phyloP scores from a whole-genome alignment of 768 basidiomycete genomes.

The Naganishia antarctica region DNA sequence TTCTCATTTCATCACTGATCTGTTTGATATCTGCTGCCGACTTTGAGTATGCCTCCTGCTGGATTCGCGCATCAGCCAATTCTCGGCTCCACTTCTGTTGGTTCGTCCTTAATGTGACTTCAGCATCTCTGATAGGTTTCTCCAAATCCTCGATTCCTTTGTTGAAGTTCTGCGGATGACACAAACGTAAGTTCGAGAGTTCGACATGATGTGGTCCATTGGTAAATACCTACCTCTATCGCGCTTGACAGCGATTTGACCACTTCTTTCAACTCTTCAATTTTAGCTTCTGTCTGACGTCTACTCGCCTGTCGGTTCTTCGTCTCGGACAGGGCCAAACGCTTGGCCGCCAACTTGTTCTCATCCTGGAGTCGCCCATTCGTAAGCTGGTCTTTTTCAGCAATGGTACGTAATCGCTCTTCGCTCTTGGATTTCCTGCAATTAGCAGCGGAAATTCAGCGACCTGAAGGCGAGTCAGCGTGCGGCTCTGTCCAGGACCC shows the following conservation, averaged over 20 bases:
- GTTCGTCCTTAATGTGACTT: not conserved
- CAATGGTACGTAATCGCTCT: not conserved
- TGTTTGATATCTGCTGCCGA: slow-evolving; percentile 52
- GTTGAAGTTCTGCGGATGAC: not conserved
- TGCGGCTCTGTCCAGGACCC: not conserved
- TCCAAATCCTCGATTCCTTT: not conserved
- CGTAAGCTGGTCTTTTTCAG: slow-evolving; percentile 12
- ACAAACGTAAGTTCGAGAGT: not conserved
- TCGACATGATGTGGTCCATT: not conserved
- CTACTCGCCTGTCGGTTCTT: slow-evolving; percentile 3
- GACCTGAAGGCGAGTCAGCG: too few relatives aligned
- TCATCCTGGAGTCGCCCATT: not conserved
- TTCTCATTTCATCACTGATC: slow-evolving; percentile 64
- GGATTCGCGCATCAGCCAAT: not conserved
- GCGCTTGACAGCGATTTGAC: slow-evolving; percentile 3
- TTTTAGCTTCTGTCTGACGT: slow-evolving; percentile 10
- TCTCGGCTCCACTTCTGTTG: not conserved
- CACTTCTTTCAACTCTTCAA: slow-evolving; percentile 8
- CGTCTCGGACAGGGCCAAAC: not conserved
- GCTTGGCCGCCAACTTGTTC: not conserved
- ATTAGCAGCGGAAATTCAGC: not conserved
- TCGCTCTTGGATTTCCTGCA: slow-evolving; percentile 23
- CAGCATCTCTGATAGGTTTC: not conserved
- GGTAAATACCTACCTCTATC: slow-evolving; percentile 1
- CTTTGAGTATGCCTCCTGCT: not conserved